These are phyloP conservation scores for Naganishia friedmannii DNA, from an alignment of 768 basidiomycete genomes.

Conservation along the genomic window DNA sequence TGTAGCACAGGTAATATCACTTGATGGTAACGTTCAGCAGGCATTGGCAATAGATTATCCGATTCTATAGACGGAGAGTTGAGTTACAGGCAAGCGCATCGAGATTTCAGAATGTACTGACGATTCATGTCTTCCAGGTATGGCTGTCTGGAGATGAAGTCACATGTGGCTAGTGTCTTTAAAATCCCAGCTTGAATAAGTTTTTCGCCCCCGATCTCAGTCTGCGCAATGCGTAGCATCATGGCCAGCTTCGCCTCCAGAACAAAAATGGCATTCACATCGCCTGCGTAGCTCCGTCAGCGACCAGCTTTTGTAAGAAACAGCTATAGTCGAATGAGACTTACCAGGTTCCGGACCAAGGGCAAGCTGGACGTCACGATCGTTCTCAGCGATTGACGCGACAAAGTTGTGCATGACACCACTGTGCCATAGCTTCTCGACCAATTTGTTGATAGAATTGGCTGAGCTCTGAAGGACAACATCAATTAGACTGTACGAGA, in stretches of 20 bases:
- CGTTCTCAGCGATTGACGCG: slow-evolving; percentile 18
- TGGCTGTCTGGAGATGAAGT: slow-evolving; percentile 22
- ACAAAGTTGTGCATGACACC: slow-evolving; percentile 30
- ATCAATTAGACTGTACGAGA: slow-evolving; percentile 30
- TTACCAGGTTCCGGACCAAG: slow-evolving; percentile 17
- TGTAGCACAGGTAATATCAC: slow-evolving; percentile 19
- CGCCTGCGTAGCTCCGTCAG: not conserved
- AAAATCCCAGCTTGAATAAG: slow-evolving; percentile 27
- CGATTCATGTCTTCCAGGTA: slow-evolving; percentile 19
- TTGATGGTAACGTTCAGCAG: slow-evolving; percentile 26
- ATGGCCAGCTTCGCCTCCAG: slow-evolving; percentile 28
- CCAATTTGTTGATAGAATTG: not conserved
- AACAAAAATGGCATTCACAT: slow-evolving; percentile 26
- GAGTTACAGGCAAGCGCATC: not conserved
- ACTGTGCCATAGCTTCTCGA: slow-evolving; percentile 7
- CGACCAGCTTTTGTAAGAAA: not conserved
- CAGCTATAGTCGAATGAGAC: not conserved
- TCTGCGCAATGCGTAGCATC: slow-evolving; percentile 26
- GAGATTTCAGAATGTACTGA: not conserved
- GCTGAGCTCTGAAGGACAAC: slow-evolving; percentile 3
- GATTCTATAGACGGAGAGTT: not conserved
- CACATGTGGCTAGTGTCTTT: slow-evolving; percentile 23
- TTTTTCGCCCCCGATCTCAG: slow-evolving; percentile 25
- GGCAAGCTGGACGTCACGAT: slow-evolving; percentile 21
- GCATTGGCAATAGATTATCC: slow-evolving; percentile 9